Base-by-base conservation (phyloP, 805 yeast species). In the Myxozyma vanderwaltii region DNA sequence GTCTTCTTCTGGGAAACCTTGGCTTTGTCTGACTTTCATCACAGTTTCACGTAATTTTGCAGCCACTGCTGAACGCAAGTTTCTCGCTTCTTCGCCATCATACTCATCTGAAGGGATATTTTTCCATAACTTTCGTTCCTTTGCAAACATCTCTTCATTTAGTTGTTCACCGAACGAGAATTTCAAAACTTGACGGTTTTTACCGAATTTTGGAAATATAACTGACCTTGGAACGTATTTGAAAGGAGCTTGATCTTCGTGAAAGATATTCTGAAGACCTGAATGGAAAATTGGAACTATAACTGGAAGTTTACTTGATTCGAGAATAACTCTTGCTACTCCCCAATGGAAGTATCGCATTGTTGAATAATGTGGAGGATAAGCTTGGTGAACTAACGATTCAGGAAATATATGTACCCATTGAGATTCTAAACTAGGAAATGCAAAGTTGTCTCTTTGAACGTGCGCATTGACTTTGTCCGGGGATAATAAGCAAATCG, bases 271-370 rank as follows among this genome's bases (percentile, higher is more conserved):
- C 70, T 92, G 96, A 68, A 92, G 88, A 0, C 99, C 99, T 51
- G 84, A 81, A 4, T 89, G 77, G 69, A 86, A 92, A 17, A 92
- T 86, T 0, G 98, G 98, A 15, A 94, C 83, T 15, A 92, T 82
- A 1, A 91, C 83, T 0, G 99, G 98, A 0, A 92, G 84, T 59
- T 82, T 81, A 0, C 92, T 85, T 8, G 95, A 78, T 72, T 92
- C 99, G 56, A 94, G 74, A 4, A 94, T 79, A 66, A 91, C 71
- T 65, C 99, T 79, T 1, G 96, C 82, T 1, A 91, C 85, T 0
- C 99, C 99, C 98, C 98, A 92, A 70, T 89, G 86, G 78, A 94
- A 92, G 73, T 89, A 92, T 63, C 97, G 78, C 94, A 94, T 89
- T 2, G 97, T 90, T 65, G 89, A 88, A 51, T 81, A 78, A 70